phyloP scores from a whole-genome alignment of 2,329 filamentous ascomycete genomes.

The Pseudopyricularia cyperi region DNA sequence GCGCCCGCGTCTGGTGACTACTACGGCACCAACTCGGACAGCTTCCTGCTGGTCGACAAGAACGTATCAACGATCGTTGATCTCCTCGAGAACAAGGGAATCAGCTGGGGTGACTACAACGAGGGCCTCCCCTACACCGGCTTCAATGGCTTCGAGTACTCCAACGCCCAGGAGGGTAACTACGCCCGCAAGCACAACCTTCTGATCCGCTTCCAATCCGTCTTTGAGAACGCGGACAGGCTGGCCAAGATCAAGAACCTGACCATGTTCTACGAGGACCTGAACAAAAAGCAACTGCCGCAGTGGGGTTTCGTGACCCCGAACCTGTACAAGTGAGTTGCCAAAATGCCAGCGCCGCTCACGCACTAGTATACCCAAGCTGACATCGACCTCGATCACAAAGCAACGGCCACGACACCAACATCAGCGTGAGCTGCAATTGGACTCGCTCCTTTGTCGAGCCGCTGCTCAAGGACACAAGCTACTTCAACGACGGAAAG shows the following conservation, averaged over 20 bases:
- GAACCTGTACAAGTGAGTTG: constrained; percentile 66
- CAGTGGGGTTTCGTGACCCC: constrained; percentile 63
- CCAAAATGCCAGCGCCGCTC: too few relatives aligned
- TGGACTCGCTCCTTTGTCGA: constrained; percentile 59
- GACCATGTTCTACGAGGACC: constrained; percentile 53
- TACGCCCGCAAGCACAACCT: constrained; percentile 79
- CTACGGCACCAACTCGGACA: constrained; percentile 60
- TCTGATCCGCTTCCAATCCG: constrained; percentile 50
- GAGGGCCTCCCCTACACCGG: constrained; percentile 67
- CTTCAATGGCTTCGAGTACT: constrained; percentile 54
- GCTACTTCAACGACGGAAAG: constrained; percentile 55
- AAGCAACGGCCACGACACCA: constrained; percentile 65
- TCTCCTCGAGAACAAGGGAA: constrained; percentile 49
- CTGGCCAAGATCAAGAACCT: constrained; percentile 63
- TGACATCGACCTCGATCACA: too few relatives aligned
- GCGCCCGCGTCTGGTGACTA: constrained; percentile 57
- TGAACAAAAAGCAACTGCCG: constrained; percentile 48
- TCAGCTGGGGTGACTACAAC: constrained; percentile 62
- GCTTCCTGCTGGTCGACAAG: constrained; percentile 40
- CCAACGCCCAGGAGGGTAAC: constrained; percentile 51
- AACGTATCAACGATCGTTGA: constrained; percentile 59
- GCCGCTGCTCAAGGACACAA: constrained; percentile 52
- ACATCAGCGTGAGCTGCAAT: constrained; percentile 51
- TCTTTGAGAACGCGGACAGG: constrained; percentile 44
- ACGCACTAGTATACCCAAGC: too few relatives aligned